Evolutionary conservation across 2,329 filamentous ascomycete species (phyloP).

Genomic region (Ambrosiella xylebori): DNA sequence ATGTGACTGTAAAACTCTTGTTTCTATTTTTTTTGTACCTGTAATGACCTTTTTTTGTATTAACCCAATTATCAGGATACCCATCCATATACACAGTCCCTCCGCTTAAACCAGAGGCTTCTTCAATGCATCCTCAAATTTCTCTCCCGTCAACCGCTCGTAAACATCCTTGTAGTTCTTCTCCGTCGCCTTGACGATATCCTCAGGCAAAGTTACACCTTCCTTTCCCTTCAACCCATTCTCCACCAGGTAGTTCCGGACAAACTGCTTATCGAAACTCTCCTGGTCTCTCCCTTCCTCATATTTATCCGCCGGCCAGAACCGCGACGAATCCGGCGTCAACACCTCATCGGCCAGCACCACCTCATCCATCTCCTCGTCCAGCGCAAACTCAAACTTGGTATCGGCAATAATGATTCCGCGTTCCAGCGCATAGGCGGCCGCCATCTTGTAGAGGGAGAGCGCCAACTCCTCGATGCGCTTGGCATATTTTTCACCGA

Average conservation of each 20-base stretch:
- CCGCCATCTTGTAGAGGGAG: slow-evolving; percentile 27
- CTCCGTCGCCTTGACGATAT: slow-evolving; percentile 51
- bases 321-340: slow-evolving; percentile 68
- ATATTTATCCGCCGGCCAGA: slow-evolving; percentile 56
- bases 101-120: neutral
- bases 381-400: slow-evolving; percentile 34
- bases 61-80: neutral
- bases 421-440: slow-evolving; percentile 37
- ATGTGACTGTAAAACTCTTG: neutral
- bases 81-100: neutral
- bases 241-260: slow-evolving; percentile 65
- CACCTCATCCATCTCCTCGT: slow-evolving; percentile 18
- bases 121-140: slow-evolving; percentile 21
- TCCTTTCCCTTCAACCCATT: slow-evolving; percentile 37
- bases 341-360: slow-evolving; percentile 59
- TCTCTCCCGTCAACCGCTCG: slow-evolving; percentile 42
- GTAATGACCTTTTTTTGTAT: neutral
- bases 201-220: slow-evolving; percentile 41
- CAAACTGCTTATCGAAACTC: slow-evolving; percentile 76
- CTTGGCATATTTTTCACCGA: slow-evolving; percentile 20
- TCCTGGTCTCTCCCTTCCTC: slow-evolving; percentile 56
- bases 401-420: slow-evolving; percentile 28
- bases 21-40: neutral
- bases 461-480: slow-evolving; percentile 20
- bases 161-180: slow-evolving; percentile 64